Evolutionary conservation across 306 rosid genomes (phyloP), one percentile per base, ranked within the genome.

Genomic region (Canavalia ensiformis): DNA sequence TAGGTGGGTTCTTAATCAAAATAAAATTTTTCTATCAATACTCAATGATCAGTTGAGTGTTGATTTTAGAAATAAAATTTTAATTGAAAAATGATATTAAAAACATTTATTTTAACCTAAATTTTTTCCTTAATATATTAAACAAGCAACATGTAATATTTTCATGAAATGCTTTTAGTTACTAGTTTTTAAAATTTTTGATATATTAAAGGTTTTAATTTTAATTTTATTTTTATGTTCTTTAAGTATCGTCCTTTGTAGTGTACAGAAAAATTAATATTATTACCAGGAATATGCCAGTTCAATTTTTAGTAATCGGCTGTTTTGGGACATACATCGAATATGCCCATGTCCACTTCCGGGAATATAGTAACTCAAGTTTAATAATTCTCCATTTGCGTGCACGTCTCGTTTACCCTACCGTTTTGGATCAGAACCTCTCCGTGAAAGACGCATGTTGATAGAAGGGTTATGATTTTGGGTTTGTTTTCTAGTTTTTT

Each of bases 201-300:
- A 39, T 4, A 12, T 11, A 35, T 64, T 39, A 39, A n/a, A 39
- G 49, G 49, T 37, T 62, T 10, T 37, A 37, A 63, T 37, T 66
- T 12, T 69, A 2, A 18, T 47, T 1, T 50, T 11, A 47, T 30
- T 28, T 37, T n/a, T 37, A n/a, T 12, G 68, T 63, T 63, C 6
- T 8, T 4, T 0, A 33, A 60, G 25, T 60, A 34, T 13, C 7
- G 1, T 13, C 37, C 44, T 62, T 1, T 18, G 28, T 34, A 4
- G 45, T 45, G n/a, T 4, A 11, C n/a, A 2, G 50, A 7, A 44
- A 65, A 39, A 1, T 39, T 65, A n/a, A 13, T 37, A 4, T 33
- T 30, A 25, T 57, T 11, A 67, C 52, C 42, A 77, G 33, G 28
- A 67, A 70, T 67, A 41, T 66, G 12, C 12, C 60, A n/a, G 11